Evolutionary conservation across 148 eudicot species (phyloP).

Genomic region (Polygonum maritimum): DNA sequence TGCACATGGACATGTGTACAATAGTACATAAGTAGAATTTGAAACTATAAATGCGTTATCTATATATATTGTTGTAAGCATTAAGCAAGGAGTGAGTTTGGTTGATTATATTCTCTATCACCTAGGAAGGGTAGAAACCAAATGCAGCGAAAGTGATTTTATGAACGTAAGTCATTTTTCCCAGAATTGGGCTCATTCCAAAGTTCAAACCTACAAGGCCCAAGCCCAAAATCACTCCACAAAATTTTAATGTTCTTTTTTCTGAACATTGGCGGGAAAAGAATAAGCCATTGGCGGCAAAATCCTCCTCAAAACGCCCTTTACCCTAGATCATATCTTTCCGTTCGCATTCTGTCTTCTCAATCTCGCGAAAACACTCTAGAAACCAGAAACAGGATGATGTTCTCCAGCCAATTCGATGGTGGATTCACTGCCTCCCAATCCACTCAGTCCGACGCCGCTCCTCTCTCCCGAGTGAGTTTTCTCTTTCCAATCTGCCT

Average conservation of each 20-base stretch:
- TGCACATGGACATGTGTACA: no score
- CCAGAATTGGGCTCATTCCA: not conserved
- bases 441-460: slow-evolving; percentile 36
- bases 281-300: slow-evolving; percentile 33
- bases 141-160: no score
- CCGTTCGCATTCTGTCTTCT: not conserved
- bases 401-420: slow-evolving; percentile 54
- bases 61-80: no score
- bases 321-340: not conserved
- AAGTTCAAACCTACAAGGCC: not conserved
- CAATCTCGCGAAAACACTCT: slow-evolving; percentile 10
- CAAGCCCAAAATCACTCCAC: not conserved
- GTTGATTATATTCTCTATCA: not conserved
- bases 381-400: slow-evolving; percentile 12
- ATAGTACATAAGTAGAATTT: no score
- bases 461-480: slow-evolving; percentile 44
- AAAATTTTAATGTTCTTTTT: no score
- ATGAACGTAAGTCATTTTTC: no score
- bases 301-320: not conserved
- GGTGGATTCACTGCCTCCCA: slow-evolving; percentile 60
- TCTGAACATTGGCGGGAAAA: slow-evolving; percentile 27
- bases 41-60: no score
- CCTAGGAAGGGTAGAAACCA: no score
- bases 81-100: not conserved
- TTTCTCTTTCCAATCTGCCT: not conserved